phyloP scores from a whole-genome alignment of 2,329 filamentous ascomycete genomes.

The Aspergillus neoniger region DNA sequence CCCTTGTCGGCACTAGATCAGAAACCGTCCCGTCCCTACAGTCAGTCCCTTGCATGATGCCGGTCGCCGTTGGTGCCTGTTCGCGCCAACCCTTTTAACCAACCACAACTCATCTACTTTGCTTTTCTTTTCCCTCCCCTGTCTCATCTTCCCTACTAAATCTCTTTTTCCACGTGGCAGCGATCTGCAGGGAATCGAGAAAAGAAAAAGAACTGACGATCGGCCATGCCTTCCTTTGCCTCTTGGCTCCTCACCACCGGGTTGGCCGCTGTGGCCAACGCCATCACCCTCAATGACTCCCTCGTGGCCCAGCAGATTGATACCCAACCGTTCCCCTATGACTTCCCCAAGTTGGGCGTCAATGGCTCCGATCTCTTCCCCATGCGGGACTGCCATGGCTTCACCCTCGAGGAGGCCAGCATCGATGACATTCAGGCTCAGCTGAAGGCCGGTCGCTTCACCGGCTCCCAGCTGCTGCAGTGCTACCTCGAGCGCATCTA shows the following conservation, averaged over 20 bases:
- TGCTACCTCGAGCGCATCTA: slow-evolving; percentile 64
- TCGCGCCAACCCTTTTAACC: not conserved
- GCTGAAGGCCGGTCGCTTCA: slow-evolving; percentile 58
- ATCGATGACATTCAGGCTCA: slow-evolving; percentile 67
- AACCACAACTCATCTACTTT: not conserved
- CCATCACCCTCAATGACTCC: slow-evolving; percentile 17
- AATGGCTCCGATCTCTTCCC: slow-evolving; percentile 53
- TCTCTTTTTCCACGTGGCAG: not conserved
- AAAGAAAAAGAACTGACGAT: not conserved
- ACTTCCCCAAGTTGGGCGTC: slow-evolving; percentile 42
- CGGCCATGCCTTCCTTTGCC: slow-evolving; percentile 5
- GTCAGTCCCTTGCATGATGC: too few species aligned
- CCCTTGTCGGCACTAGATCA: too few species aligned
- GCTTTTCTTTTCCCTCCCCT: not conserved
- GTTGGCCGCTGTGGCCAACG: slow-evolving; percentile 22
- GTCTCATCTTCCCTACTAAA: not conserved
- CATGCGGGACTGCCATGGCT: slow-evolving; percentile 62
- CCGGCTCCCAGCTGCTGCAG: slow-evolving; percentile 58
- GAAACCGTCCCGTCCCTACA: too few species aligned
- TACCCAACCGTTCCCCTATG: slow-evolving; percentile 33
- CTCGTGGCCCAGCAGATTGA: slow-evolving; percentile 39
- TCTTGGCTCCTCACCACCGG: slow-evolving; percentile 18
- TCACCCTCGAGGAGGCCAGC: slow-evolving; percentile 67
- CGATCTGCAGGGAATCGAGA: not conserved
- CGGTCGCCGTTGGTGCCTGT: too few species aligned